Percentiles rank a stretch among this genome's conserved stretches.
These are phyloP conservation scores for Fusarium torreyae DNA, from an alignment of 2,329 filamentous ascomycete species.

Conservation along the genomic window DNA sequence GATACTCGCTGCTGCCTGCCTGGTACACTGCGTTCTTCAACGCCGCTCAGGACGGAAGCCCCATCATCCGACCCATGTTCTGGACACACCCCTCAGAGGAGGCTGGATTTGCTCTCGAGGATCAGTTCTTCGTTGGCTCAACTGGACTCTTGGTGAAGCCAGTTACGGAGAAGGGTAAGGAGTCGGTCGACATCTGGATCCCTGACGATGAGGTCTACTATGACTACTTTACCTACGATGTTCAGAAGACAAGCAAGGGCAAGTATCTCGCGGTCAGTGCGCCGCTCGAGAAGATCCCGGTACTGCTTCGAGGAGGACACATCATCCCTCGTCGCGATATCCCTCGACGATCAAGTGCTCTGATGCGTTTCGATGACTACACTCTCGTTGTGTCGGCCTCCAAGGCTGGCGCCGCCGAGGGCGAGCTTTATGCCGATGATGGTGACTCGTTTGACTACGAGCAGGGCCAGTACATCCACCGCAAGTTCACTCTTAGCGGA, in stretches of 20 bases:
- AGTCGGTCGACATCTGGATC: constrained; percentile 84
- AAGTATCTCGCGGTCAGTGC: constrained; percentile 79
- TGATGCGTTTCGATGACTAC: constrained; percentile 97
- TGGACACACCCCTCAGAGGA: constrained; percentile 92
- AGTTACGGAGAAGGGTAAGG: constrained; percentile 82
- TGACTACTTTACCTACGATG: constrained; percentile 92
- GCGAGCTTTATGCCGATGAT: constrained; percentile 91
- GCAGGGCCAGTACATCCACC: constrained; percentile 89
- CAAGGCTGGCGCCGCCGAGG: constrained; percentile 73
- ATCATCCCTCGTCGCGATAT: constrained; percentile 92
- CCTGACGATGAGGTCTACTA: constrained; percentile 93
- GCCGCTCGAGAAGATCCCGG: constrained; percentile 86
- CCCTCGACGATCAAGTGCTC: constrained; percentile 84
- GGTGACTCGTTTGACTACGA: constrained; percentile 93
- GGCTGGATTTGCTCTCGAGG: constrained; percentile 87
- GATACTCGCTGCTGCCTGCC: constrained; percentile 89
- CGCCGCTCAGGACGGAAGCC: constrained; percentile 84
- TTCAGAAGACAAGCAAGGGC: constrained; percentile 78
- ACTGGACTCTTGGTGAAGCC: constrained; percentile 95
- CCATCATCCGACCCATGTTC: constrained; percentile 92
- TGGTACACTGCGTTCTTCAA: constrained; percentile 99
- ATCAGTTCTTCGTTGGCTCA: constrained; percentile 91
- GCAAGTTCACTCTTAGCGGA: constrained; percentile 77
- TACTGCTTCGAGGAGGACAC: constrained; percentile 94
- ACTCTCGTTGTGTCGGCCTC: constrained; percentile 85